Conservation (phyloP, 768 basidiomycete species). For the Trametes villosa region DNA sequence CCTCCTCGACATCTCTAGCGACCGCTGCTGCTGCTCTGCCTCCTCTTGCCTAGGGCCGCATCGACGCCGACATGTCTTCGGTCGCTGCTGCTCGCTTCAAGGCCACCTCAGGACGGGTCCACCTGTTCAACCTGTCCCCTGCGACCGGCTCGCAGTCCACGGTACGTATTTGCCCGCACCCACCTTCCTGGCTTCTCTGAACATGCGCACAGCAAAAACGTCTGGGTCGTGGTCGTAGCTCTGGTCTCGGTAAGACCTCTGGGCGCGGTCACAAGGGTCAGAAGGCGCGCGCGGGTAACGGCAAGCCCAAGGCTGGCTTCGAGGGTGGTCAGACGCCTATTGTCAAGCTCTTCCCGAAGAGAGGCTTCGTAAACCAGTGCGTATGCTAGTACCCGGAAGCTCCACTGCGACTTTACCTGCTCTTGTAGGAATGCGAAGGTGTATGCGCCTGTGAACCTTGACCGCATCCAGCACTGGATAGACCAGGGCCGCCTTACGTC, state of each 20-base stretch:
- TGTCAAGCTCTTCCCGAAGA: slow-evolving; percentile 88
- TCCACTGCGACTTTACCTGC: neutral
- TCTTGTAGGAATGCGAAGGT: slow-evolving; percentile 65
- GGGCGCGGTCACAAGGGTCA: slow-evolving; percentile 96
- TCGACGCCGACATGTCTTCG: neutral
- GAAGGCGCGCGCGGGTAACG: slow-evolving; percentile 88
- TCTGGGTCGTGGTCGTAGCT: slow-evolving; percentile 91
- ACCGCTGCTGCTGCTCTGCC: neutral
- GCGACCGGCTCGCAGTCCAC: slow-evolving; percentile 70
- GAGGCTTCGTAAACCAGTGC: slow-evolving; percentile 92
- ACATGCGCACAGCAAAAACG: slow-evolving; percentile 76
- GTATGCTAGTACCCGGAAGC: slow-evolving; percentile 34
- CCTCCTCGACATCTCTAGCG: neutral
- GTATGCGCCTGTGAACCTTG: slow-evolving; percentile 85
- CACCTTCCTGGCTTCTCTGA: neutral
- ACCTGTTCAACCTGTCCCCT: slow-evolving; percentile 75
- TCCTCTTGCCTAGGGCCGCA: neutral
- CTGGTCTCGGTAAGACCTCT: slow-evolving; percentile 89
- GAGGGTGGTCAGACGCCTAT: slow-evolving; percentile 98
- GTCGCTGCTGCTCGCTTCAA: slow-evolving; percentile 34
- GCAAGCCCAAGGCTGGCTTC: slow-evolving; percentile 80
- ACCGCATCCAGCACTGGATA: slow-evolving; percentile 90
- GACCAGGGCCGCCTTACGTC: slow-evolving; percentile 81
- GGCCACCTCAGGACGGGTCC: slow-evolving; percentile 49
- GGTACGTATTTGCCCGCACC: slow-evolving; percentile 42